Conservation (phyloP, 345 rosid genomes). For the Iberis pinnata region DNA sequence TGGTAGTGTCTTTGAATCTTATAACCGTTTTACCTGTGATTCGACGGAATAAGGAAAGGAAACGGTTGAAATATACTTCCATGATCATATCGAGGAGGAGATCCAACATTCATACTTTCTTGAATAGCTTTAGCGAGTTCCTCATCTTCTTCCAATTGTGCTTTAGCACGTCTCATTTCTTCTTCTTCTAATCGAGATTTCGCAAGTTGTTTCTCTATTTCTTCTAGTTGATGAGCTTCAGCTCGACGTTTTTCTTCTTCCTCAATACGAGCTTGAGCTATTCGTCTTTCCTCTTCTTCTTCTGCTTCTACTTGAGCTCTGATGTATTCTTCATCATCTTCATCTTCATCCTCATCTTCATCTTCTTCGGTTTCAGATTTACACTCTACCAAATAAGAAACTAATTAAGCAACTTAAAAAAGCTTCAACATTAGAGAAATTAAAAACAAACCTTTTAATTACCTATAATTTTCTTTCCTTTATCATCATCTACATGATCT, state of each 20-base stretch:
- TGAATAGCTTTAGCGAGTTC: slow-evolving; percentile 85
- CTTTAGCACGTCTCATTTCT: slow-evolving; percentile 30
- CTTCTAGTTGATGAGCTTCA: slow-evolving; percentile 35
- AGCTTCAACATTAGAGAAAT: no score
- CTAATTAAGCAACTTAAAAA: slow-evolving; percentile 14
- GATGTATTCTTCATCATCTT: slow-evolving; percentile 25
- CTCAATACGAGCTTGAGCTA: slow-evolving; percentile 29
- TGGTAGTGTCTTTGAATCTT: not conserved
- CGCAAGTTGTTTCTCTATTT: slow-evolving; percentile 32
- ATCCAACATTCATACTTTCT: slow-evolving; percentile 63
- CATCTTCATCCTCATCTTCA: slow-evolving; percentile 13
- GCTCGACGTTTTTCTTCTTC: slow-evolving; percentile 42
- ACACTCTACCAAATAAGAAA: slow-evolving; percentile 29
- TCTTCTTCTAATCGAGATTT: slow-evolving; percentile 45
- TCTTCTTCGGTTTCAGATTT: slow-evolving; percentile 44
- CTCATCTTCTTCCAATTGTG: slow-evolving; percentile 87
- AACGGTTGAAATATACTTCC: slow-evolving; percentile 43
- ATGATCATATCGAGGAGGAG: slow-evolving; percentile 48
- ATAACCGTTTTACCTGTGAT: slow-evolving; percentile 70
- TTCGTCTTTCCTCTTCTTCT: slow-evolving; percentile 27
- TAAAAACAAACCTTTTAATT: slow-evolving; percentile 15
- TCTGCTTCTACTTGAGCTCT: slow-evolving; percentile 36
- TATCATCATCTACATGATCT: slow-evolving; percentile 52
- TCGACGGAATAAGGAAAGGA: slow-evolving; percentile 48
- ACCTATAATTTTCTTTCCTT: slow-evolving; percentile 82